A percentile compares a stretch with the other conserved stretches of the same genome.
Evolutionary conservation across 2,329 filamentous ascomycete species (phyloP).

Genomic region (Trichoderma sp.): DNA sequence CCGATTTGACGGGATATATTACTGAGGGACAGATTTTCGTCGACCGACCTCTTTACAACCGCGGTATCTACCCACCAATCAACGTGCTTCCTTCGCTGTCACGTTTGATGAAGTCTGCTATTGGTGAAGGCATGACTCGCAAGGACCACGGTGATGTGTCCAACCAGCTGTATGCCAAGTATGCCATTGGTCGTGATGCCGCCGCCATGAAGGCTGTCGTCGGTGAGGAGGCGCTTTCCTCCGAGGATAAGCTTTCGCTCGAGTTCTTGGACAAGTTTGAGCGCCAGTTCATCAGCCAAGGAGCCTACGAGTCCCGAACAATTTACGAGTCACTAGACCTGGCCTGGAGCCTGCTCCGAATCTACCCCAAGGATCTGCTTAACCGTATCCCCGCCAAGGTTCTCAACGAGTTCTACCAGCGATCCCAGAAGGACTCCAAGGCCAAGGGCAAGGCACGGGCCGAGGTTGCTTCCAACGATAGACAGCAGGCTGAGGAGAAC

Average conservation of each 20-base stretch:
- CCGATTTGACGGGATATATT: conserved; percentile 98
- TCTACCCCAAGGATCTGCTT: conserved; percentile 97
- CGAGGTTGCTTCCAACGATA: conserved; percentile 46
- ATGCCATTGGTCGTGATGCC: conserved; percentile 97
- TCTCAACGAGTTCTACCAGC: conserved; percentile 81
- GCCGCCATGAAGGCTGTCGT: conserved; percentile 99
- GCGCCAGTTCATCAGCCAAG: conserved; percentile 89
- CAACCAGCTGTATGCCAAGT: conserved; percentile 99
- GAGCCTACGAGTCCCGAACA: conserved; percentile 85
- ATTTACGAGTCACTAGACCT: conserved; percentile 95
- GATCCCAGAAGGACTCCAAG: conserved; percentile 66
- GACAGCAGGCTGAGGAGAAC: conserved; percentile 58
- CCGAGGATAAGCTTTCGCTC: conserved; percentile 95
- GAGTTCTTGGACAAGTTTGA: conserved; percentile 99
- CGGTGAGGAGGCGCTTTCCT: conserved; percentile 92
- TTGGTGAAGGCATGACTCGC: conserved; percentile 94
- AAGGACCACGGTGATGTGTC: conserved; percentile 98
- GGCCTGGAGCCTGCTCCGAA: conserved; percentile 93
- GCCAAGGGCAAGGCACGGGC: conserved; percentile 62
- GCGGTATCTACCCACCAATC: conserved; percentile 97
- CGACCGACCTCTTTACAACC: conserved; percentile 91
- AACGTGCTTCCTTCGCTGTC: conserved; percentile 97
- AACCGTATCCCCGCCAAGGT: conserved; percentile 90
- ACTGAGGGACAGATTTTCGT: conserved; percentile 99
- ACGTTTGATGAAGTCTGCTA: conserved; percentile 99